Percentiles rank a stretch among this genome's conserved stretches.
These are phyloP conservation scores for Suhomyces xylopsoci DNA, from an alignment of 805 yeast species.

Conservation along the genomic window DNA sequence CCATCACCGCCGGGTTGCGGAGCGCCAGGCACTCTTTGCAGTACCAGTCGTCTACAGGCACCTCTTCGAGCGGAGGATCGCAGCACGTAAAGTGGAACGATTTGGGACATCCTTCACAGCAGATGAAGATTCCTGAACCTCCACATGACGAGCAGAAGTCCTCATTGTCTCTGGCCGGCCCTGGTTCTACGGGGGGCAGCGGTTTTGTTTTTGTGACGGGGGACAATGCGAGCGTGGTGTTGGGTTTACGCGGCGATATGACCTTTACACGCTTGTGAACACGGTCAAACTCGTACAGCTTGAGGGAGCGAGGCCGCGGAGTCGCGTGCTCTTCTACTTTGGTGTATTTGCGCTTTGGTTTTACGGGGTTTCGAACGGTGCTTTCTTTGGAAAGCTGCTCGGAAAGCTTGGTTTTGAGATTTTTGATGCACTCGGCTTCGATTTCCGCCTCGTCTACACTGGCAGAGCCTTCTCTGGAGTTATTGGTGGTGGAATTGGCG, in stretches of 20 bases:
- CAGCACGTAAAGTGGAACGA: constrained; percentile 91
- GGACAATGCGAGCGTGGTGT: constrained; percentile 19
- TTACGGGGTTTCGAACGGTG: constrained; percentile 14
- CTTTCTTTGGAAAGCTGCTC: constrained; percentile 15
- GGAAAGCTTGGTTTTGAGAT: constrained; percentile 13
- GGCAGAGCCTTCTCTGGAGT: constrained; percentile 13
- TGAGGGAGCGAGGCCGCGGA: background rate
- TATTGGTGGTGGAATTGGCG: constrained; percentile 7
- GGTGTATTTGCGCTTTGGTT: constrained; percentile 3
- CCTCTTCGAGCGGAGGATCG: constrained; percentile 82
- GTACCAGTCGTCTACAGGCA: constrained; percentile 88
- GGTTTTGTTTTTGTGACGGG: constrained; percentile 3
- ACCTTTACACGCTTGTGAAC: constrained; percentile 16
- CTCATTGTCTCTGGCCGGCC: constrained; percentile 50
- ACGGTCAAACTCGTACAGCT: background rate
- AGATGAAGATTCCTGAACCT: constrained; percentile 80
- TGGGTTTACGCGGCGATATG: constrained; percentile 31
- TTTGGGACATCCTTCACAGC: constrained; percentile 91
- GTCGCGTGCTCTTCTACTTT: background rate
- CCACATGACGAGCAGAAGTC: constrained; percentile 93
- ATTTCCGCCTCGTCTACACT: constrained; percentile 13
- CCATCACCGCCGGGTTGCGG: constrained; percentile 21
- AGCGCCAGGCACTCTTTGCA: constrained; percentile 71
- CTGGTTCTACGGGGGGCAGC: constrained; percentile 3
- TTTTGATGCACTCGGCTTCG: constrained; percentile 10